A percentile compares a stretch with the other conserved stretches of the same genome.
phyloP scores from a whole-genome alignment of 148 eudicot genomes.

The Cornus florida region DNA sequence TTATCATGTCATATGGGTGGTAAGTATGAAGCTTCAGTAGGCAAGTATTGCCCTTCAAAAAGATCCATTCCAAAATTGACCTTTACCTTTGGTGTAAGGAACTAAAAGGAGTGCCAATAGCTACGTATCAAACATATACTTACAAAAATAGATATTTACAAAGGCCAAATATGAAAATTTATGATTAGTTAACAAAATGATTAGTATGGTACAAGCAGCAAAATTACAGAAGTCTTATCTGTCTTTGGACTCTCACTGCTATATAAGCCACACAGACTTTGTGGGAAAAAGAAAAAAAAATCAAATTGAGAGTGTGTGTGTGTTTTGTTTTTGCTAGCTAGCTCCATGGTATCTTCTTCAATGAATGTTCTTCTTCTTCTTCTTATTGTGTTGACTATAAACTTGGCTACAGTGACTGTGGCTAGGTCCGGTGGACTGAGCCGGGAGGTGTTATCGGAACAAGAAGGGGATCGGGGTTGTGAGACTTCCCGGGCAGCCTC shows the following conservation, averaged over 20 bases:
- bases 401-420: background rate
- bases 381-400: background rate
- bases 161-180: too few relatives aligned
- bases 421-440: conserved; percentile 15
- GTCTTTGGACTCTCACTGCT: background rate
- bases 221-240: conserved; percentile 14
- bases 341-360: background rate
- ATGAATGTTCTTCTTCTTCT: background rate
- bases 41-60: background rate
- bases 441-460: conserved; percentile 24
- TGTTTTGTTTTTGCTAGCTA: background rate
- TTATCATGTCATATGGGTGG: too few relatives aligned
- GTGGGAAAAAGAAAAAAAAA: background rate
- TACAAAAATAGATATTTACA: background rate
- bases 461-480: conserved; percentile 59
- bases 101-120: background rate
- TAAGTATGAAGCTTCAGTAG: too few relatives aligned
- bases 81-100: background rate
- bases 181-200: background rate
- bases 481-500: conserved; percentile 80
- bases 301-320: background rate
- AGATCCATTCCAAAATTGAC: background rate
- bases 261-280: conserved; percentile 9
- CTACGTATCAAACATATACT: background rate
- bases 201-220: background rate